Conservation (phyloP, 2,329 filamentous ascomycete genomes). For the Leptodontidium sp. region DNA sequence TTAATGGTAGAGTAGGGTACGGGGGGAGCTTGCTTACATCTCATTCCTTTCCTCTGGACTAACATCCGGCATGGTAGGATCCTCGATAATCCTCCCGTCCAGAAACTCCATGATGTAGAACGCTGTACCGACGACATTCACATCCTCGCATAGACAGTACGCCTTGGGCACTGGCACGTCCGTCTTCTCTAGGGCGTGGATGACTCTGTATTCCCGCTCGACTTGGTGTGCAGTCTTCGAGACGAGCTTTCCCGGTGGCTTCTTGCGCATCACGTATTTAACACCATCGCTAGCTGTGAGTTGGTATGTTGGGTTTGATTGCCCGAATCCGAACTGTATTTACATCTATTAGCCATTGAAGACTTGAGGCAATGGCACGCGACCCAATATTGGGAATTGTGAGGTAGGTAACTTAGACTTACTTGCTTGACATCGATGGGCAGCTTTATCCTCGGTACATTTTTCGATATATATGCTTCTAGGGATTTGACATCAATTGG, state of each 20-base stretch:
- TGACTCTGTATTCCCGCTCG: constrained; percentile 92
- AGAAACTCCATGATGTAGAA: constrained; percentile 99
- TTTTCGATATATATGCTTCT: constrained; percentile 76
- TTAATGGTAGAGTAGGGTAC: too few relatives aligned
- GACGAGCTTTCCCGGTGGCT: constrained; percentile 92
- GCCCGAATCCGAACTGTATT: constrained; percentile 88
- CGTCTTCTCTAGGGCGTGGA: constrained; percentile 80
- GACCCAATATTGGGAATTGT: background rate
- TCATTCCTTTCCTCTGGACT: constrained; percentile 72
- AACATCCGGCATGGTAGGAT: constrained; percentile 81
- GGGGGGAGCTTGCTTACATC: constrained; percentile 61
- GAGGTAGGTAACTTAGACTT: constrained; percentile 39
- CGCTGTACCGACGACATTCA: constrained; percentile 80
- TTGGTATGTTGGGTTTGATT: constrained; percentile 97
- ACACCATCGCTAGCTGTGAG: constrained; percentile 74
- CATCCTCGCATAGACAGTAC: constrained; percentile 87
- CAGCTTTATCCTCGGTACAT: constrained; percentile 84
- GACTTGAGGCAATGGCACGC: background rate
- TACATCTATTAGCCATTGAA: constrained; percentile 17
- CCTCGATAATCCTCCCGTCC: constrained; percentile 91
- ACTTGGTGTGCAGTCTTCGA: constrained; percentile 96
- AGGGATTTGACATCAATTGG: constrained; percentile 85
- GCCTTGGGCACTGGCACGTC: constrained; percentile 87
- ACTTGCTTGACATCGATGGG: constrained; percentile 93
- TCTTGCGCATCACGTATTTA: constrained; percentile 93